A percentile compares a stretch with the other conserved stretches of the same genome.
Conservation (phyloP, 495 filamentous ascomycete species). For the Hypoxylon lienhwacheense region DNA sequence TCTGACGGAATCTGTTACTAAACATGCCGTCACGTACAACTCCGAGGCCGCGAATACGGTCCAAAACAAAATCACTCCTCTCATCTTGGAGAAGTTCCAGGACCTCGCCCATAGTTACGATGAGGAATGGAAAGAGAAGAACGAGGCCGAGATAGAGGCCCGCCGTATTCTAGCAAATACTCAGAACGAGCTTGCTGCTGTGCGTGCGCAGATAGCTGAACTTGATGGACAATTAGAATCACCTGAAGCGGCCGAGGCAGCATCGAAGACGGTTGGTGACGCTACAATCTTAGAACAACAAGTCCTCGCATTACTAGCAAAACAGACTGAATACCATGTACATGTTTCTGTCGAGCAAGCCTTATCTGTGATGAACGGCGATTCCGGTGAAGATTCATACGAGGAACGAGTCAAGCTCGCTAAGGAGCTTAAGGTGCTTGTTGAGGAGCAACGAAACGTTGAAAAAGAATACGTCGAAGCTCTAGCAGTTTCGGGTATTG, state of each 20-base stretch:
- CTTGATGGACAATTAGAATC: conserved; percentile 48
- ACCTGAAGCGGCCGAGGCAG: conserved; percentile 49
- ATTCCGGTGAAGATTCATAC: conserved; percentile 35
- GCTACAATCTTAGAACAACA: conserved; percentile 40
- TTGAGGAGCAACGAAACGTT: conserved; percentile 43
- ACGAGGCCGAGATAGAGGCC: conserved; percentile 60
- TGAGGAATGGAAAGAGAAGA: conserved; percentile 60
- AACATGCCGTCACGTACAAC: conserved; percentile 44
- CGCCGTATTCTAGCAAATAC: conserved; percentile 57
- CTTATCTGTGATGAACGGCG: conserved; percentile 43
- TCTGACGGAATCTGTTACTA: conserved; percentile 39
- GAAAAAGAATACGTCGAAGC: conserved; percentile 54
- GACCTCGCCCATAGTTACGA: conserved; percentile 61
- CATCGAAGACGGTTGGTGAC: conserved; percentile 44
- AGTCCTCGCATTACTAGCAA: conserved; percentile 44
- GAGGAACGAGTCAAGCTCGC: conserved; percentile 46
- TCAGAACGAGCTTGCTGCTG: conserved; percentile 55
- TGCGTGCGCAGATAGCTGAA: conserved; percentile 53
- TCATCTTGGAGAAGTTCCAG: conserved; percentile 59
- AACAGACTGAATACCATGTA: conserved; percentile 47
- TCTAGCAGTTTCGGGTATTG: conserved; percentile 47
- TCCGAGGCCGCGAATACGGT: conserved; percentile 64
- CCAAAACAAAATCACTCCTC: conserved; percentile 57
- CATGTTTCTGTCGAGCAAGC: conserved; percentile 40
- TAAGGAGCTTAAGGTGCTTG: conserved; percentile 42